phyloP scores from a whole-genome alignment of 768 basidiomycete genomes.

The Tylopilus vinaceipallidus region DNA sequence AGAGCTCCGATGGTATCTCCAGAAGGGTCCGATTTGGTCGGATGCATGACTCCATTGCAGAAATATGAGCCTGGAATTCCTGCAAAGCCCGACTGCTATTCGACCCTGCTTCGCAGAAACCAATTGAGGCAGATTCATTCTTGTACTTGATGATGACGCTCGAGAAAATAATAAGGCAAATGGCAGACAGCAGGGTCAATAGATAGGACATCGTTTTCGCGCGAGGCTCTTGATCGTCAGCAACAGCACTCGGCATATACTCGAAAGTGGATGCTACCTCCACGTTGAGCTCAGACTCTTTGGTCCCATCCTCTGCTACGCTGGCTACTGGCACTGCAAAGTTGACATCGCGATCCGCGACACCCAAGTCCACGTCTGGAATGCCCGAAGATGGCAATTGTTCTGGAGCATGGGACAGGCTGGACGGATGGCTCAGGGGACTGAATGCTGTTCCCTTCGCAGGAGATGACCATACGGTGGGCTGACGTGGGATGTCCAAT shows the following conservation, averaged over 20 bases:
- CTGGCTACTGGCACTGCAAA: conserved; percentile 12
- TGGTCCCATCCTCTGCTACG: conserved; percentile 20
- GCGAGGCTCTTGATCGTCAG: conserved; percentile 11
- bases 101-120: conserved; percentile 70
- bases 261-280: conserved; percentile 37
- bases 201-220: conserved; percentile 29
- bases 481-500: conserved; percentile 33
- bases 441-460: conserved; percentile 12
- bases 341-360: background rate
- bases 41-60: conserved; percentile 56
- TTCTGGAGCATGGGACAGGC: conserved; percentile 11
- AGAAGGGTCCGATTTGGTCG: conserved; percentile 51
- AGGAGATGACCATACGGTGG: conserved; percentile 14
- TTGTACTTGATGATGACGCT: conserved; percentile 53
- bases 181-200: conserved; percentile 42
- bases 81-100: conserved; percentile 59
- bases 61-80: conserved; percentile 41
- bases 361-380: conserved; percentile 3
- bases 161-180: conserved; percentile 35
- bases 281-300: conserved; percentile 16
- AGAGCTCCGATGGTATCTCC: conserved; percentile 31
- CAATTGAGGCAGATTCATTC: conserved; percentile 63
- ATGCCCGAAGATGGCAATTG: conserved; percentile 6
- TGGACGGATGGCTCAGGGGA: conserved; percentile 20
- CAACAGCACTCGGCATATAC: conserved; percentile 37